phyloP scores from a whole-genome alignment of 148 eudicot species.

The Bassia scoparia region DNA sequence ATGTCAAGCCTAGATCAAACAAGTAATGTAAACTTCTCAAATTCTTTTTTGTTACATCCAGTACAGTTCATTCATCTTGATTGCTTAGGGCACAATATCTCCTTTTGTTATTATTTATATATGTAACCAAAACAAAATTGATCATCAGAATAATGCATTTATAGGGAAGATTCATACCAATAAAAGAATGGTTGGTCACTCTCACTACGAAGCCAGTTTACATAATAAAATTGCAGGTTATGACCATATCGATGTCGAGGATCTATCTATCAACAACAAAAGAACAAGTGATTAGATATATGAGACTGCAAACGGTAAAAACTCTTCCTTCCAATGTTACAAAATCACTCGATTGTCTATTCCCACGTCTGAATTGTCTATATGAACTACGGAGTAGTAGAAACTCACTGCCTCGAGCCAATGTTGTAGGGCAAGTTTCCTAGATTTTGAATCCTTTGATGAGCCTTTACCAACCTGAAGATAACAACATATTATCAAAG shows the following conservation, averaged over 20 bases:
- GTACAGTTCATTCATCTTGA: too few species aligned
- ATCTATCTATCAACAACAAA: conserved; percentile 54
- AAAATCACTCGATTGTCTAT: too few species aligned
- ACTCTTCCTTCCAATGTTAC: too few species aligned
- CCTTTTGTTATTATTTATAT: too few species aligned
- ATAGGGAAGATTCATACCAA: conserved; percentile 37
- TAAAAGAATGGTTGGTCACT: conserved; percentile 82
- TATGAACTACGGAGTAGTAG: too few species aligned
- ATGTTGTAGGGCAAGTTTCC: conserved; percentile 61
- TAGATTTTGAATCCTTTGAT: conserved; percentile 55
- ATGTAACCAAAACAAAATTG: too few species aligned
- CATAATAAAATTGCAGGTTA: conserved; percentile 76
- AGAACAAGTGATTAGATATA: neutral
- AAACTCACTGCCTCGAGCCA: conserved; percentile 71
- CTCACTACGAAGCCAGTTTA: conserved; percentile 69
- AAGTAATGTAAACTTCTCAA: neutral
- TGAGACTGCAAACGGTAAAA: too few species aligned
- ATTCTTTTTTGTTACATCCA: too few species aligned
- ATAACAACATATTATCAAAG: neutral
- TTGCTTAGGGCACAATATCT: too few species aligned
- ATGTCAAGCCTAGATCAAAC: conserved; percentile 49
- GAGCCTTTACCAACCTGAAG: conserved; percentile 60
- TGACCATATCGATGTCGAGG: conserved; percentile 94
- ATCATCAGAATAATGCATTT: neutral
- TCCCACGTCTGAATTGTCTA: too few species aligned